These are phyloP conservation scores for Neopestalotiopsis clavispora DNA, from an alignment of 2,329 filamentous ascomycete genomes.

Conservation along the genomic window DNA sequence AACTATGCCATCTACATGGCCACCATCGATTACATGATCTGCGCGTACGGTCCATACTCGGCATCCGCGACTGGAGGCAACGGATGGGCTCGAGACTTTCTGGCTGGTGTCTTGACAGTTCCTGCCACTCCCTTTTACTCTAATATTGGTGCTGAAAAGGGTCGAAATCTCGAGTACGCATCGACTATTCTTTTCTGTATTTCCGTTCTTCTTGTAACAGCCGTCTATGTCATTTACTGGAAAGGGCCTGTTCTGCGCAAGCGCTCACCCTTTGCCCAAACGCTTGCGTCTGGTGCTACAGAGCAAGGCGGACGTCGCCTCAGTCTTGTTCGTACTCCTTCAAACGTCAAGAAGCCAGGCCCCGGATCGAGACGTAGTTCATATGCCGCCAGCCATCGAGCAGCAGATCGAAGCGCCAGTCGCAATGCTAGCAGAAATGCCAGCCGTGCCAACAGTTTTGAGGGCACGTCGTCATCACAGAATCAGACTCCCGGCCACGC, in stretches of 20 bases:
- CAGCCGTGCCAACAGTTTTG: conserved; percentile 11
- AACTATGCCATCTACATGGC: conserved; percentile 71
- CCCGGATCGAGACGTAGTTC: background rate
- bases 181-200: conserved; percentile 59
- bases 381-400: background rate
- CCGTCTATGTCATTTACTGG: conserved; percentile 62
- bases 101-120: conserved; percentile 68
- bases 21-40: conserved; percentile 72
- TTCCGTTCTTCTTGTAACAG: conserved; percentile 54
- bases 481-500: background rate
- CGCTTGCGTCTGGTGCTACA: conserved; percentile 50
- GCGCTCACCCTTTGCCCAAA: conserved; percentile 62
- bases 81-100: conserved; percentile 67
- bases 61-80: conserved; percentile 72
- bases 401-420: conserved; percentile 3
- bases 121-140: conserved; percentile 62
- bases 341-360: background rate
- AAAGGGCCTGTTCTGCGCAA: conserved; percentile 58
- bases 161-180: conserved; percentile 58
- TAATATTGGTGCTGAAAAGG: conserved; percentile 47
- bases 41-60: conserved; percentile 69
- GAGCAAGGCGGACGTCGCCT: conserved; percentile 23
- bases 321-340: background rate
- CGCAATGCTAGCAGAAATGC: background rate
- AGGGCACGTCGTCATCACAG: background rate